These are phyloP conservation scores for Poronia punctata DNA, from an alignment of 495 filamentous ascomycete species.

Conservation along the genomic window DNA sequence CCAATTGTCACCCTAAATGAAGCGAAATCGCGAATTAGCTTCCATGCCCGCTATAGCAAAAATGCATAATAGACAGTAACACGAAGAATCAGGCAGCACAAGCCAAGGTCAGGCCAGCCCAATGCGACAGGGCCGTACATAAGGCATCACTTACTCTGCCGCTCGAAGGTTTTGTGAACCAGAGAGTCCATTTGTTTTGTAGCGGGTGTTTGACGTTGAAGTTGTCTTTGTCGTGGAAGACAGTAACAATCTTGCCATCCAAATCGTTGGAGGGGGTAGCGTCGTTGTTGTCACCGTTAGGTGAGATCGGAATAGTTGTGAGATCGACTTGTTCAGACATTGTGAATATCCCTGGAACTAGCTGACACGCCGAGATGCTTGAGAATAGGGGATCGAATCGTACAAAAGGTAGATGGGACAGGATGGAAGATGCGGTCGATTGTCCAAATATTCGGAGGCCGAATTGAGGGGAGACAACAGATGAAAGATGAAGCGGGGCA, in stretches of 20 bases:
- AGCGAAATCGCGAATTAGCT: slow-evolving; percentile 9
- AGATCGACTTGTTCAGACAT: slow-evolving; percentile 51
- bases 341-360: no score
- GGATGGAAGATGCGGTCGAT: no score
- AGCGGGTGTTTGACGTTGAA: slow-evolving; percentile 98
- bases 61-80: neutral
- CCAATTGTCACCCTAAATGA: slow-evolving; percentile 84
- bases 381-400: no score
- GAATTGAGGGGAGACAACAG: no score
- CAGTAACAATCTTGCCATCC: slow-evolving; percentile 60
- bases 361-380: no score
- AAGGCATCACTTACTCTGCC: slow-evolving; percentile 84
- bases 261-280: slow-evolving; percentile 27
- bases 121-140: no score
- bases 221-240: slow-evolving; percentile 95
- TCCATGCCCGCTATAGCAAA: no score
- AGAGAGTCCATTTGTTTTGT: slow-evolving; percentile 94
- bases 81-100: neutral
- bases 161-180: slow-evolving; percentile 98
- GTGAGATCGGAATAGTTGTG: slow-evolving; percentile 67
- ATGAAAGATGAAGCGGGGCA: no score
- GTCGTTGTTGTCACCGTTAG: slow-evolving; percentile 43
- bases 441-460: no score
- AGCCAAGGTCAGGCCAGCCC: no score
- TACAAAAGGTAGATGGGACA: no score